Base-by-base conservation (phyloP, 345 rosid species). In the Citrus sinensis region DNA sequence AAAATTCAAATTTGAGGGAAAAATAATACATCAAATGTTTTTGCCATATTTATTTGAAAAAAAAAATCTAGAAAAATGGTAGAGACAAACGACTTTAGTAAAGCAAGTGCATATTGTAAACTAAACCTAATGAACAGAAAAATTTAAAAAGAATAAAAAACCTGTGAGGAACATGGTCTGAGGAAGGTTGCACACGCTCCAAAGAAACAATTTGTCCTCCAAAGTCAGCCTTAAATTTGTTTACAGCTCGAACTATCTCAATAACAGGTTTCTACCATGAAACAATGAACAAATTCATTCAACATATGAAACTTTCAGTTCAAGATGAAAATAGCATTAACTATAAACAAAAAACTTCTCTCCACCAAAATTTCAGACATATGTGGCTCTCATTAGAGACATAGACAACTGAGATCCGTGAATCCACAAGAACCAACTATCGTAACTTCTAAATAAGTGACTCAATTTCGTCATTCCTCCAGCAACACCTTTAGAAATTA, bases 141-240 rank as follows among this genome's bases (percentile, higher is more conserved):
- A 32, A 65, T 1, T 34, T 34, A 9, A 5, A 30, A 66, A 66
- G 2, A 20, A 7, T 62, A 34, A 40, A 27, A 27, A 82, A 95
- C 99, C 98, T 92, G 91, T 93, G 99, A 75, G 91, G 94, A 77
- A 93, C 94, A 69, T 95, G 98, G 84, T 92, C 99, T 7, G 94
- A 90, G 66, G 99, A 95, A 78, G 97, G 98, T 73, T 95, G 99
- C 73, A 95, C 97, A 39, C 97, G 89, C 82, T 95, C 98, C 84
- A 95, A 65, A 58, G 93, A 90, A 87, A 93, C 82, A 76, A 95
- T 79, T 71, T 91, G 97, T 61, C 99, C 99, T 70, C 99, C 99
- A 71, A 95, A 95, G 74, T 95, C 99, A 34, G 94, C 92, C 89
- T 91, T 93, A 78, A 91, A 95, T 85, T 91, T 93, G 88, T 95